Evolutionary conservation across 176 grass and related monocot genomes (phyloP).

Genomic region (maize (Zea mays)): Zm-B73-REFERENCE-NAM-5.0 NC_050103.1:99076501-99077000

Average conservation of each 20-base stretch:
- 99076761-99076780: neutral
- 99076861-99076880: conserved; percentile 7
- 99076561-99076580: too few species aligned
- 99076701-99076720: too few species aligned
- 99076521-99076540: too few species aligned
- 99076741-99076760: neutral
- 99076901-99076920: neutral
- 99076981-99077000: too few species aligned
- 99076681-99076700: too few species aligned
- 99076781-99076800: conserved; percentile 27
- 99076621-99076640: too few species aligned
- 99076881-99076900: conserved; percentile 11
- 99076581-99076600: too few species aligned
- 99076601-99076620: too few species aligned
- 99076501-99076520: too few species aligned
- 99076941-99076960: neutral
- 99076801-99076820: conserved; percentile 36
- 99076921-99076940: neutral
- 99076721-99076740: neutral
- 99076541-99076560: too few species aligned
- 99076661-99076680: too few species aligned
- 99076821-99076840: conserved; percentile 9
- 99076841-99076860: neutral
- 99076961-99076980: neutral
- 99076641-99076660: too few species aligned